Evolutionary conservation across 108 stramenopile genomes (phyloP).

Genomic region (Pinguiococcus pyrenoidosus): DNA sequence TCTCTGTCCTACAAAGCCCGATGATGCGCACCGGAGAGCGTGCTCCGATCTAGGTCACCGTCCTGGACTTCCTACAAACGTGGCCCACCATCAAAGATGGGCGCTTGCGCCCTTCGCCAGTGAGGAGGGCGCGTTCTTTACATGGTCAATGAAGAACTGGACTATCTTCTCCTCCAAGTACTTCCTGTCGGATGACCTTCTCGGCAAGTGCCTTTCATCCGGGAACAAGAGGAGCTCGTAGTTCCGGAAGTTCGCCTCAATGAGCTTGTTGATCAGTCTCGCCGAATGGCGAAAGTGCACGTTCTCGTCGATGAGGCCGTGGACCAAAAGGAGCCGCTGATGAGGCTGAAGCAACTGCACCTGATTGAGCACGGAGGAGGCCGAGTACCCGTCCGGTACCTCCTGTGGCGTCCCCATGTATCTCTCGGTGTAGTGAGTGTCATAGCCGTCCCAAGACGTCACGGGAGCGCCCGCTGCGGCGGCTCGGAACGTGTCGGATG

Average conservation of each 20-base stretch:
- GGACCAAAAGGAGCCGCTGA: slow-evolving; percentile 56
- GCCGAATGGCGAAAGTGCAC: slow-evolving; percentile 87
- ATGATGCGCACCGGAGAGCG: too few species aligned
- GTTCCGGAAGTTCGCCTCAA: slow-evolving; percentile 60
- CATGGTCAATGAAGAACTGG: too few species aligned
- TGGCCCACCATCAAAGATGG: too few species aligned
- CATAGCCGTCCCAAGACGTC: slow-evolving; percentile 85
- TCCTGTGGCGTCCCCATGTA: slow-evolving; percentile 73
- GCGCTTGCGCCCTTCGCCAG: too few species aligned
- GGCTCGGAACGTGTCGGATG: slow-evolving; percentile 63
- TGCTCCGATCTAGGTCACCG: too few species aligned
- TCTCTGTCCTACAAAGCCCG: too few species aligned
- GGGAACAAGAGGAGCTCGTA: slow-evolving; percentile 86
- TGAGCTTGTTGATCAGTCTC: slow-evolving; percentile 66
- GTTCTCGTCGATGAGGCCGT: slow-evolving; percentile 90
- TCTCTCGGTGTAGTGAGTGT: slow-evolving; percentile 88
- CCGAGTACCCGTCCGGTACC: slow-evolving; percentile 58
- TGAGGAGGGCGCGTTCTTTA: too few species aligned
- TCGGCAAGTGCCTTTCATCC: slow-evolving; percentile 75
- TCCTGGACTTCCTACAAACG: too few species aligned
- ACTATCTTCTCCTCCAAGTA: too few species aligned
- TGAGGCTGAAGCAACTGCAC: slow-evolving; percentile 10
- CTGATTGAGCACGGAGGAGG: slow-evolving; percentile 54
- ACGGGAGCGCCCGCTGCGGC: slow-evolving; percentile 87
- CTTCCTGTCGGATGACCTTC: too few species aligned